A percentile compares a stretch with the other conserved stretches of the same genome.
phyloP scores from a whole-genome alignment of 2,329 filamentous ascomycete genomes.

The Calonectria naviculata region DNA sequence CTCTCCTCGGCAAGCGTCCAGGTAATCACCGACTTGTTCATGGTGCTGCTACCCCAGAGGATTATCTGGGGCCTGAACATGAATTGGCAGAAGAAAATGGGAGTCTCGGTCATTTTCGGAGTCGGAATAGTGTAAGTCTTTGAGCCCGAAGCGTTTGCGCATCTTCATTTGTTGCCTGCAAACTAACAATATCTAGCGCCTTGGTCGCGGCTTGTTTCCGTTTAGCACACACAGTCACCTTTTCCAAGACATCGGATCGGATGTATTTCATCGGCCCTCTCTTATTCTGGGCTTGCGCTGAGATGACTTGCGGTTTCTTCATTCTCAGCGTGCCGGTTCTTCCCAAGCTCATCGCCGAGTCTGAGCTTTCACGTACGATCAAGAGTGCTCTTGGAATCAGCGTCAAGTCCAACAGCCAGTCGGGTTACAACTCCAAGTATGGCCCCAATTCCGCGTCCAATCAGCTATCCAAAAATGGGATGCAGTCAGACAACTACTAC shows the following conservation, averaged over 20 bases:
- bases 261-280: constrained; percentile 52
- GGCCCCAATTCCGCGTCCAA: background rate
- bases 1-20: constrained; percentile 19
- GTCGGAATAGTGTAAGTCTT: constrained; percentile 21
- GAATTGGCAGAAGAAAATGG: constrained; percentile 23
- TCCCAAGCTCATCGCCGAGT: constrained; percentile 47
- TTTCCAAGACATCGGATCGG: constrained; percentile 41
- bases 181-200: constrained; percentile 43
- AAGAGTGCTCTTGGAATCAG: constrained; percentile 18
- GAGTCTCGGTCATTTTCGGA: constrained; percentile 23
- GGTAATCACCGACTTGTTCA: constrained; percentile 20
- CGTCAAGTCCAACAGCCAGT: constrained; percentile 8
- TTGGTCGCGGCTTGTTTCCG: constrained; percentile 53
- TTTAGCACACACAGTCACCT: constrained; percentile 46
- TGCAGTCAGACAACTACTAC: constrained; percentile 21
- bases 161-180: background rate
- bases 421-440: background rate
- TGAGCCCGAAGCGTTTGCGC: fast-evolving
- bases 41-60: constrained; percentile 21
- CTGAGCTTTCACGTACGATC: background rate
- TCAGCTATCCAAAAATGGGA: background rate
- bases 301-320: constrained; percentile 59
- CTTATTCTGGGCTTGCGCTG: constrained; percentile 55
- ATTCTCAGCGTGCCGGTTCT: constrained; percentile 52
- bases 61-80: constrained; percentile 25